These are phyloP conservation scores for Apophysomyces variabilis DNA, from an alignment of 371 early-diverging fungal genomes.

Conservation along the genomic window DNA sequence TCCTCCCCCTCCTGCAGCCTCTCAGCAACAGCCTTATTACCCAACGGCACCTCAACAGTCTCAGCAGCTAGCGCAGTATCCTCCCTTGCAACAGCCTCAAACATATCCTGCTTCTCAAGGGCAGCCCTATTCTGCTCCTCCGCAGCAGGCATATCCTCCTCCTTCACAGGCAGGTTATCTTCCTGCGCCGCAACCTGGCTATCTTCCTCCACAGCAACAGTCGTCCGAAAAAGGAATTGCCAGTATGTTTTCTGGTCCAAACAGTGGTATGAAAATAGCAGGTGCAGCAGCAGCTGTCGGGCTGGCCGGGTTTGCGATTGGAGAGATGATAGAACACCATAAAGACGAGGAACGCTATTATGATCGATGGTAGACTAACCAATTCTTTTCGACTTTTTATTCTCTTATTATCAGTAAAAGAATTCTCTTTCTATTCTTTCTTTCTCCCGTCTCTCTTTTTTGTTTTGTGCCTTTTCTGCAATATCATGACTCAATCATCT, in stretches of 20 bases:
- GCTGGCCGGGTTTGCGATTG: constrained; percentile 43
- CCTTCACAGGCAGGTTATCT: not conserved
- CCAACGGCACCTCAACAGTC: constrained; percentile 5
- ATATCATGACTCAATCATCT: not conserved
- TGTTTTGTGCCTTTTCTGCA: not conserved
- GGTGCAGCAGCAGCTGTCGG: constrained; percentile 48
- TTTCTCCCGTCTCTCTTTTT: not conserved
- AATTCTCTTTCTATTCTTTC: not conserved
- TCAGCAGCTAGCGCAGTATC: constrained; percentile 17
- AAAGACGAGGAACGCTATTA: constrained; percentile 18
- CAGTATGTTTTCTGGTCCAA: not conserved
- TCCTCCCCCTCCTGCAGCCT: constrained; percentile 18
- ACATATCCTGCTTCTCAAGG: constrained; percentile 11
- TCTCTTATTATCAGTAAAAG: not conserved
- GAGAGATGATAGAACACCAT: constrained; percentile 46
- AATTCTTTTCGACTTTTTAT: not conserved
- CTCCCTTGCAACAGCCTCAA: constrained; percentile 10
- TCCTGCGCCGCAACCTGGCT: constrained; percentile 15
- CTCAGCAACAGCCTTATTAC: constrained; percentile 3
- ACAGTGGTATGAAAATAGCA: constrained; percentile 45
- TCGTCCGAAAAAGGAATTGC: not conserved
- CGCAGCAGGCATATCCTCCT: constrained; percentile 15
- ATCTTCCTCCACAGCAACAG: constrained; percentile 11
- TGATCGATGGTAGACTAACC: not conserved
- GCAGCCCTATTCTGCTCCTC: constrained; percentile 9